phyloP scores from a whole-genome alignment of 768 basidiomycete species.

The Serendipita indica region DNA sequence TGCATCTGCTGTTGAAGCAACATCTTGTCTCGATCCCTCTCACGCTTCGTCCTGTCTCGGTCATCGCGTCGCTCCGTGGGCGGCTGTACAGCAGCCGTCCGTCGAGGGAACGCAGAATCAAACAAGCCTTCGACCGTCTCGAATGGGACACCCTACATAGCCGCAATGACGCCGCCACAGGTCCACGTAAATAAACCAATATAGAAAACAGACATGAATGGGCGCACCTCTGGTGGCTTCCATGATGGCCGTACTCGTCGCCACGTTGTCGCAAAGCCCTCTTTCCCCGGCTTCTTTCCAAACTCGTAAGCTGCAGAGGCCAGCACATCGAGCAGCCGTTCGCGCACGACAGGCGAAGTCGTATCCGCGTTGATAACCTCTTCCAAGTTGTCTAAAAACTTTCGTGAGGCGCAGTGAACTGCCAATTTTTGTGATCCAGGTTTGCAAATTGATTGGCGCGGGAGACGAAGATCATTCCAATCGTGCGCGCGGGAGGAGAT shows the following conservation, averaged over 20 bases:
- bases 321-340: slow-evolving; percentile 65
- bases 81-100: background rate
- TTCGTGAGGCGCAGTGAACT: slow-evolving; percentile 50
- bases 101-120: slow-evolving; percentile 24
- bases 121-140: slow-evolving; percentile 71
- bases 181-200: too few relatives aligned
- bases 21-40: slow-evolving; percentile 2
- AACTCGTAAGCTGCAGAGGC: slow-evolving; percentile 67
- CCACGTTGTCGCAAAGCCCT: slow-evolving; percentile 62
- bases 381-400: slow-evolving; percentile 67
- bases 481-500: too few relatives aligned
- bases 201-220: slow-evolving; percentile 15
- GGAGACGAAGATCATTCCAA: too few relatives aligned
- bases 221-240: slow-evolving; percentile 62
- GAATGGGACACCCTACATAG: slow-evolving; percentile 52
- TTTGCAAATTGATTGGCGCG: background rate
- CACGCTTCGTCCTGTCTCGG: slow-evolving; percentile 9
- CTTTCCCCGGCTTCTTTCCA: slow-evolving; percentile 28
- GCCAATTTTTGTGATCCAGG: background rate
- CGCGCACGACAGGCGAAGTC: slow-evolving; percentile 66
- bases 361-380: slow-evolving; percentile 47
- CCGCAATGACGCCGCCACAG: too few relatives aligned
- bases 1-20: slow-evolving; percentile 22
- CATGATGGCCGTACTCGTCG: slow-evolving; percentile 60
- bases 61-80: background rate